These are phyloP conservation scores for Croton laevigatus DNA, from an alignment of 441 rosid species.

Conservation along the genomic window DNA sequence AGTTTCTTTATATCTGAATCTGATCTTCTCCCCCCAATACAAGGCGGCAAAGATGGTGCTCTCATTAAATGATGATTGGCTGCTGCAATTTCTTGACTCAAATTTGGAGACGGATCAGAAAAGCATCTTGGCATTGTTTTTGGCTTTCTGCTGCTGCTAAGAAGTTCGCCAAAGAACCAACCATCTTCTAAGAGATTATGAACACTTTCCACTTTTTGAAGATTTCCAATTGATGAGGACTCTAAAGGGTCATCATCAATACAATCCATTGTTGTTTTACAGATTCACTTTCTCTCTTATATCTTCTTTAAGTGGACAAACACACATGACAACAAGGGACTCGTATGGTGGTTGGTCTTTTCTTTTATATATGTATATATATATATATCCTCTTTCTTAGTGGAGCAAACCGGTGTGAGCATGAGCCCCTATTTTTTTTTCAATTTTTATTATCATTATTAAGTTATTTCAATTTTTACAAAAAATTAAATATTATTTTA, in stretches of 20 bases:
- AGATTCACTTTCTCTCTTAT: too few relatives aligned
- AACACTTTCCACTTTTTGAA: conserved; percentile 35
- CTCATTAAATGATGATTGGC: conserved; percentile 19
- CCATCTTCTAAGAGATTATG: conserved; percentile 58
- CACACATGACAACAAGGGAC: conserved; percentile 1
- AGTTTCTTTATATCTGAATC: conserved; percentile 14
- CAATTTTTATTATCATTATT: too few relatives aligned
- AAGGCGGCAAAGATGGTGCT: conserved; percentile 39
- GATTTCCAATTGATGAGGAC: conserved; percentile 28
- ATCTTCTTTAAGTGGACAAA: neutral
- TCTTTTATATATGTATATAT: neutral
- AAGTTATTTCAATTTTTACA: too few relatives aligned
- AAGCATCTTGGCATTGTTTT: conserved; percentile 50
- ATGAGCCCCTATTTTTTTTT: too few relatives aligned
- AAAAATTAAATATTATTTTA: too few relatives aligned
- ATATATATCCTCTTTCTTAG: too few relatives aligned
- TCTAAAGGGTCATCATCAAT: conserved; percentile 28
- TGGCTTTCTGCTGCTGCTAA: conserved; percentile 25
- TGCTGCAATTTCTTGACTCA: conserved; percentile 19
- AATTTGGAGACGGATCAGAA: conserved; percentile 64
- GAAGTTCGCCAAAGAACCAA: conserved; percentile 70
- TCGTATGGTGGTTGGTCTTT: neutral
- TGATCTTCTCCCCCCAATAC: conserved; percentile 4
- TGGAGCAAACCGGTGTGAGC: too few relatives aligned
- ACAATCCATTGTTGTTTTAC: conserved; percentile 17